Conservation (phyloP, 192 early-diverging fungal genomes). For the Coemansia sp. region DNA sequence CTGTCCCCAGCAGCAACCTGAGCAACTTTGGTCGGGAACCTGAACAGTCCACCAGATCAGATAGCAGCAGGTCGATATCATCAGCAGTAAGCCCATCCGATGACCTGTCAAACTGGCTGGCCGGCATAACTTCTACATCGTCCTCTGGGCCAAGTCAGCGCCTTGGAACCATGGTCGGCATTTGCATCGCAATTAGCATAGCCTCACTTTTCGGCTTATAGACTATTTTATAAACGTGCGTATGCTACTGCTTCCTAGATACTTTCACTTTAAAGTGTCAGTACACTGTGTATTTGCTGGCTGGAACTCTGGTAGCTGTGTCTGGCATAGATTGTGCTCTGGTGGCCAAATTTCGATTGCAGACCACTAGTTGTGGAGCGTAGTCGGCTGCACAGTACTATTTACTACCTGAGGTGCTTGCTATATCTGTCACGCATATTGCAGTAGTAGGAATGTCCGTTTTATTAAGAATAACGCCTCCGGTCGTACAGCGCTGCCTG, state of each 20-base stretch:
- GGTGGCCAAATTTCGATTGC: background rate
- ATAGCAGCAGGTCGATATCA: background rate
- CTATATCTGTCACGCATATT: background rate
- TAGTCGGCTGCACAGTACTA: background rate
- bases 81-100: background rate
- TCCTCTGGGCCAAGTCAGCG: slow-evolving; percentile 15
- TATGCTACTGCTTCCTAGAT: background rate
- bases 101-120: slow-evolving; percentile 50
- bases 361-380: background rate
- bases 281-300: background rate
- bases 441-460: background rate
- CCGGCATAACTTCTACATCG: slow-evolving; percentile 14
- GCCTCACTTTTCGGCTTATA: slow-evolving; percentile 3
- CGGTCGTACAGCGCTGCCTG: background rate
- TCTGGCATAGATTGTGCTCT: background rate
- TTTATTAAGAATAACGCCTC: background rate
- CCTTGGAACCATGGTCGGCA: background rate
- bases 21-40: slow-evolving; percentile 45
- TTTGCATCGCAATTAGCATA: slow-evolving; percentile 15
- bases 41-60: background rate
- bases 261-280: background rate
- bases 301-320: too few species aligned
- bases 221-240: background rate
- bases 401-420: background rate
- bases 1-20: slow-evolving; percentile 21